Conservation (phyloP, 306 rosid genomes). For the Sicyos baderoa region DNA sequence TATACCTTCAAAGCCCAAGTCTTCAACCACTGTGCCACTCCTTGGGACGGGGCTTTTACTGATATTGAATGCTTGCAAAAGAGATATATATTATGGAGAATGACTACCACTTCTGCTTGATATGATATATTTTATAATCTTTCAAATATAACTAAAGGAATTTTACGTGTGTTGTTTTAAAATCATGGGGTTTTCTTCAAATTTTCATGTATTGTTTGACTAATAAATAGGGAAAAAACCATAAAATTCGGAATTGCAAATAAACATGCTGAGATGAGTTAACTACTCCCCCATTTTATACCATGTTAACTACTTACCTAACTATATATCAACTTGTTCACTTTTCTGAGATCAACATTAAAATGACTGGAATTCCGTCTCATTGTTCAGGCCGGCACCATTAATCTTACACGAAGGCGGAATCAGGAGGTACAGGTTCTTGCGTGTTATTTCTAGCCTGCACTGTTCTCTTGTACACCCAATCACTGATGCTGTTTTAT, state of each 20-base stretch:
- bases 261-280: not conserved
- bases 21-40: no score
- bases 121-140: not conserved
- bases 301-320: not conserved
- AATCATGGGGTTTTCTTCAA: not conserved
- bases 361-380: not conserved
- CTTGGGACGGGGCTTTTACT: not conserved
- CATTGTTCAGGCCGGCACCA: conserved; percentile 8
- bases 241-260: not conserved
- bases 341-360: conserved; percentile 10
- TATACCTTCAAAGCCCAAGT: no score
- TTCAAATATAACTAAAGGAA: not conserved
- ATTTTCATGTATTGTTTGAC: not conserved
- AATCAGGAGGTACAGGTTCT: conserved; percentile 12
- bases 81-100: not conserved
- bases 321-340: not conserved
- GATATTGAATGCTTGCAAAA: not conserved
- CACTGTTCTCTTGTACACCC: not conserved
- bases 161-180: not conserved
- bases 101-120: not conserved
- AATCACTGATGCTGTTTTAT: not conserved
- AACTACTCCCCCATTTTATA: not conserved
- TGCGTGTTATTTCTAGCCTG: not conserved
- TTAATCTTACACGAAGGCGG: not conserved
- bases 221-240: not conserved